Conservation (phyloP, 2,329 filamentous ascomycete genomes). For the Proliferodiscus dingleyae region DNA sequence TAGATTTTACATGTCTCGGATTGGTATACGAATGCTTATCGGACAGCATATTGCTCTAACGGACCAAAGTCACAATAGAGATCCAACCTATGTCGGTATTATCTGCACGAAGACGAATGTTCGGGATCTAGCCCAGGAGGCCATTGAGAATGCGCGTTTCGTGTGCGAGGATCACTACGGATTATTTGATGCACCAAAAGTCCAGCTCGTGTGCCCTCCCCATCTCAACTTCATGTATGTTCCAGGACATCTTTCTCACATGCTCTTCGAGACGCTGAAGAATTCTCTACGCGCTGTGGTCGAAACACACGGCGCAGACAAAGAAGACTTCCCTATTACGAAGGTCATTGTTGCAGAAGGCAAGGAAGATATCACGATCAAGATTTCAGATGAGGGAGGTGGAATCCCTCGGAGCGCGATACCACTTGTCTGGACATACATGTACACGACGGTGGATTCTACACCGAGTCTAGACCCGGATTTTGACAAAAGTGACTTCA, state of each 20-base stretch:
- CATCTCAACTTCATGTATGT: constrained; percentile 99
- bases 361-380: constrained; percentile 98
- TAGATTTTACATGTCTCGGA: constrained; percentile 99
- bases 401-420: constrained; percentile 91
- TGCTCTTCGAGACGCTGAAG: constrained; percentile 99
- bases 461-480: constrained; percentile 94
- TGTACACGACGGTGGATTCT: constrained; percentile 98
- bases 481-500: constrained; percentile 99
- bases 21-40: constrained; percentile 98
- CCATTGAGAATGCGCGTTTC: constrained; percentile 97
- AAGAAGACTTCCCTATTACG: constrained; percentile 91
- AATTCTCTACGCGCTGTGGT: constrained; percentile 97
- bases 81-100: constrained; percentile 94
- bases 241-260: constrained; percentile 95
- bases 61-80: constrained; percentile 82
- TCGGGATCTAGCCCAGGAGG: constrained; percentile 87
- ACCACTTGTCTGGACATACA: constrained; percentile 99
- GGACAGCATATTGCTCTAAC: constrained; percentile 97
- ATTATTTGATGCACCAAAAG: constrained; percentile 91
- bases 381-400: constrained; percentile 93
- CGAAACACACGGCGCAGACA: constrained; percentile 89
- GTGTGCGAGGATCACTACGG: constrained; percentile 99
- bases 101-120: constrained; percentile 99
- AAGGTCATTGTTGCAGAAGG: constrained; percentile 98
- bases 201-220: constrained; percentile 92